Evolutionary conservation across 73 alveolate genomes (phyloP).

Genomic region (Tetrahymena thermophila): DNA sequence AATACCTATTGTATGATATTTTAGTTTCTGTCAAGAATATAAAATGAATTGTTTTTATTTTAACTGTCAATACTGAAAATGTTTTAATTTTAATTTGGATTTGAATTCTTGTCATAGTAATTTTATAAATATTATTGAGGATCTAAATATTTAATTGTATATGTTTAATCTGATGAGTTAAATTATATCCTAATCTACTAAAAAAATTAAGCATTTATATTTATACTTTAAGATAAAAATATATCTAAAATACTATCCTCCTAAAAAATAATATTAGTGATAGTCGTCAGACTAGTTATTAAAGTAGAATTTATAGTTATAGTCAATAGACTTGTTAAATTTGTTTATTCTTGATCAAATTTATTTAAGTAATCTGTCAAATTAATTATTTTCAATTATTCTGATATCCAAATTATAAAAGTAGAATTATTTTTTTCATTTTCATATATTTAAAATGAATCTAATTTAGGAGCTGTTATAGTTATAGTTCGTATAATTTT

Average conservation of each 20-base stretch:
- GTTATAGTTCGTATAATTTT: not conserved
- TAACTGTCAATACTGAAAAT: no score
- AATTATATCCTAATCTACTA: not conserved
- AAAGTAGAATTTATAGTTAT: no score
- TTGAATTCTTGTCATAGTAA: no score
- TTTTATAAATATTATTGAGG: not conserved
- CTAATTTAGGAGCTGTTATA: not conserved
- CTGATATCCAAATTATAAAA: not conserved
- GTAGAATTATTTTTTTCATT: not conserved
- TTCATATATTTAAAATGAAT: not conserved
- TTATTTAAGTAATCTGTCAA: not conserved
- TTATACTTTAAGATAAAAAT: not conserved
- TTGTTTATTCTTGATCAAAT: not conserved
- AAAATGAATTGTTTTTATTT: not conserved
- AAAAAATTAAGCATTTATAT: not conserved
- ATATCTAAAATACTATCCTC: not conserved
- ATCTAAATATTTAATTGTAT: no score
- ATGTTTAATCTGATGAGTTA: no score
- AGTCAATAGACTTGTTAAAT: not conserved
- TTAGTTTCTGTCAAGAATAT: not conserved
- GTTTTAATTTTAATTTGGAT: no score
- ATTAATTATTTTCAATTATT: no score
- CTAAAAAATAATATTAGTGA: no score
- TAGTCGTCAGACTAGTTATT: not conserved
- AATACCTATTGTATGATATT: no score